Conservation (phyloP, 2,329 filamentous ascomycete genomes). For the Aureobasidium sp. region DNA sequence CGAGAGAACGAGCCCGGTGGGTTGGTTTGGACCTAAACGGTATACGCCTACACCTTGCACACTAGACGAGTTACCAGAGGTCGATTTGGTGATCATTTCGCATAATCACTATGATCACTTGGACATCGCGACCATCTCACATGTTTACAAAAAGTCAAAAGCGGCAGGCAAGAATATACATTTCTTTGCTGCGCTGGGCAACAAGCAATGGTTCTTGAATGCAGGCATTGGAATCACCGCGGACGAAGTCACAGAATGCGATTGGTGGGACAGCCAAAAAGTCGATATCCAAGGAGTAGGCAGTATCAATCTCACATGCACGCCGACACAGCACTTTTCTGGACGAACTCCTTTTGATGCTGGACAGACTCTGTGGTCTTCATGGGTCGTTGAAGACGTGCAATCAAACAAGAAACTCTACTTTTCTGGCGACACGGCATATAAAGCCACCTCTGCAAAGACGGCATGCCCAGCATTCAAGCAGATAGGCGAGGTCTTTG, state of each 20-base stretch:
- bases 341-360: constrained; percentile 36
- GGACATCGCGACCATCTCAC: constrained; percentile 40
- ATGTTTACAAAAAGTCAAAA: constrained; percentile 32
- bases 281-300: constrained; percentile 30
- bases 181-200: constrained; percentile 38
- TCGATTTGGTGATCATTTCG: constrained; percentile 47
- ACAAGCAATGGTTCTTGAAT: constrained; percentile 32
- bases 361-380: constrained; percentile 42
- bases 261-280: constrained; percentile 45
- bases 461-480: constrained; percentile 43
- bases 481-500: constrained; percentile 40
- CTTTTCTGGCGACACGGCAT: constrained; percentile 47
- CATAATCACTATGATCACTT: constrained; percentile 54
- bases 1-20: constrained; percentile 42
- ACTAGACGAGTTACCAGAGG: constrained; percentile 43
- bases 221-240: constrained; percentile 32
- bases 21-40: constrained; percentile 43
- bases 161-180: constrained; percentile 30
- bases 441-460: constrained; percentile 34
- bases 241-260: constrained; percentile 40
- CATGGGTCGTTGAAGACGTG: constrained; percentile 36
- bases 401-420: constrained; percentile 31
- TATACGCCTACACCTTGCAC: constrained; percentile 47
- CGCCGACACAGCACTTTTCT: constrained; percentile 43
- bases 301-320: constrained; percentile 38